Percentiles rank a stretch among this genome's conserved stretches.
Conservation (phyloP, 2,329 filamentous ascomycete genomes). For the Pseudohalonectria lignicola region DNA sequence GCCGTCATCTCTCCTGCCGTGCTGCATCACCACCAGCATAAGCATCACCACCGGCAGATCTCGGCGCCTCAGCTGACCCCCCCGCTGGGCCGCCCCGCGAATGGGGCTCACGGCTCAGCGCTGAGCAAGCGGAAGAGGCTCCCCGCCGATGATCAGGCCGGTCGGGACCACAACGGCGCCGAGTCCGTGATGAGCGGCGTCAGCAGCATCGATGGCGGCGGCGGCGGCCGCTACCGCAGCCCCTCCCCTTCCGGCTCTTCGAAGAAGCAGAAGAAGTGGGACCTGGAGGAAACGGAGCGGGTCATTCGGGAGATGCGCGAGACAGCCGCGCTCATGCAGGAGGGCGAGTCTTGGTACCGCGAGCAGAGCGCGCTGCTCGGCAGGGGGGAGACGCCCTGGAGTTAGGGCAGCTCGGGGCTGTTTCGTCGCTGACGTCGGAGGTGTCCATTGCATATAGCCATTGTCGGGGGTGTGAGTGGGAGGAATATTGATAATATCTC, state of each 20-base stretch:
- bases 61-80: constrained; percentile 16
- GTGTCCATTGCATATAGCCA: too few species aligned
- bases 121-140: background rate
- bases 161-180: background rate
- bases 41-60: background rate
- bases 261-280: constrained; percentile 14
- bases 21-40: background rate
- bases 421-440: background rate
- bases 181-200: background rate
- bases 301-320: constrained; percentile 30
- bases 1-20: too few species aligned
- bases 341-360: constrained; percentile 33
- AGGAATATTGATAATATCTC: too few species aligned
- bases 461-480: too few species aligned
- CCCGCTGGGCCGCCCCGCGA: constrained; percentile 11
- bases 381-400: constrained; percentile 6
- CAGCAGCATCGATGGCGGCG: background rate
- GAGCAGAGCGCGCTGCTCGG: constrained; percentile 29
- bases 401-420: background rate
- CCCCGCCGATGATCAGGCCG: background rate
- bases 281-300: constrained; percentile 13
- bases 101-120: constrained; percentile 5
- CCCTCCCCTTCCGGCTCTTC: constrained; percentile 10
- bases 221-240: constrained; percentile 4
- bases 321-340: constrained; percentile 32